Conservation (phyloP, 768 basidiomycete species). For the Leccinum truebloodii region DNA sequence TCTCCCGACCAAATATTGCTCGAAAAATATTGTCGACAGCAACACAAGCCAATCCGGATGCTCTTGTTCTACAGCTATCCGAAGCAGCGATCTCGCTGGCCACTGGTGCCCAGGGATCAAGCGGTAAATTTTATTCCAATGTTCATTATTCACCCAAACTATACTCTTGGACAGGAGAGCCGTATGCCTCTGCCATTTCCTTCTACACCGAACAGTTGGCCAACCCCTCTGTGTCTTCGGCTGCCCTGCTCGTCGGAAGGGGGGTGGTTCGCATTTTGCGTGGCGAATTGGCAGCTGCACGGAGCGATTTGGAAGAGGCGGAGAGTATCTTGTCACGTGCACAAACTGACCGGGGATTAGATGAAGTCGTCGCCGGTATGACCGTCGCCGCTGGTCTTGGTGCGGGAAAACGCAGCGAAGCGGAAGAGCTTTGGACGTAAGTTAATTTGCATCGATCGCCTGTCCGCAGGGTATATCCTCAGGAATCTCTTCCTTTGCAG, state of each 20-base stretch:
- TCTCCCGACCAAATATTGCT: conserved; percentile 83
- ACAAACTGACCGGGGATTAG: conserved; percentile 41
- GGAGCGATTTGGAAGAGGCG: conserved; percentile 79
- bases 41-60: conserved; percentile 86
- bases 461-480: conserved; percentile 2
- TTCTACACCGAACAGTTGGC: conserved; percentile 86
- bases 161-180: conserved; percentile 23
- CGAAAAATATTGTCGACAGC: conserved; percentile 83
- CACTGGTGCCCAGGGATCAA: conserved; percentile 70
- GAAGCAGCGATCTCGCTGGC: conserved; percentile 81
- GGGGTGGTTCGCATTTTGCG: conserved; percentile 78
- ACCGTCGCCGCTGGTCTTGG: conserved; percentile 65
- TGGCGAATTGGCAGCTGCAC: conserved; percentile 73
- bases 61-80: conserved; percentile 84
- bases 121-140: conserved; percentile 34
- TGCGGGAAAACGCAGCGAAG: conserved; percentile 56
- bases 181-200: conserved; percentile 44
- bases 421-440: conserved; percentile 70
- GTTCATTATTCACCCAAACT: not conserved
- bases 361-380: conserved; percentile 67
- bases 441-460: conserved; percentile 28
- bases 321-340: conserved; percentile 45
- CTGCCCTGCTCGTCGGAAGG: conserved; percentile 75
- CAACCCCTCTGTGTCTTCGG: conserved; percentile 74
- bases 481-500: conserved; percentile 27